A percentile compares a stretch with the other conserved stretches of the same genome.
phyloP scores from a whole-genome alignment of 2,329 filamentous ascomycete species.

The Bimuria novae-zelandiae region DNA sequence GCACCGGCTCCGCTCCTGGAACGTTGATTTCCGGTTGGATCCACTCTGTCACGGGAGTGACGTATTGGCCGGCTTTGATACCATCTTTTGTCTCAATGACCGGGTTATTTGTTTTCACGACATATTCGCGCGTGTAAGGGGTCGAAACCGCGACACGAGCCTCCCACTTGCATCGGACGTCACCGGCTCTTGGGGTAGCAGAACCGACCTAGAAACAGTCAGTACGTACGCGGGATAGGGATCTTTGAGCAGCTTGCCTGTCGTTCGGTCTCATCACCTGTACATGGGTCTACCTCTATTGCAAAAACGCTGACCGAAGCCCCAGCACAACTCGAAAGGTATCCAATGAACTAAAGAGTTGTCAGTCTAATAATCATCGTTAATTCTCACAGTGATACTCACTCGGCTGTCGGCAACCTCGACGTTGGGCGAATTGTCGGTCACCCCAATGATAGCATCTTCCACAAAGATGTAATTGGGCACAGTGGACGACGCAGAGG shows the following conservation, averaged over 20 bases:
- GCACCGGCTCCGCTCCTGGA: slow-evolving; percentile 44
- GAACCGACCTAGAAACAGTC: slow-evolving; percentile 21
- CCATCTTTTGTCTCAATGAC: slow-evolving; percentile 45
- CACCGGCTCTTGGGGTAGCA: slow-evolving; percentile 33
- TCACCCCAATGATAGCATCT: slow-evolving; percentile 49
- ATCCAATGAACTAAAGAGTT: slow-evolving; percentile 42
- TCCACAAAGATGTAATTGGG: slow-evolving; percentile 51
- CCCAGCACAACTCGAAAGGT: slow-evolving; percentile 43
- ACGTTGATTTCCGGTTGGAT: slow-evolving; percentile 50
- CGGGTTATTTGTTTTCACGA: slow-evolving; percentile 41
- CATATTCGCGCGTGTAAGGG: slow-evolving; percentile 50
- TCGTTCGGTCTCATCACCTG: slow-evolving; percentile 45
- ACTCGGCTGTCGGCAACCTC: slow-evolving; percentile 43
- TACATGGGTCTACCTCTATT: slow-evolving; percentile 51
- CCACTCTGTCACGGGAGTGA: slow-evolving; percentile 50
- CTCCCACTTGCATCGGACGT: slow-evolving; percentile 49
- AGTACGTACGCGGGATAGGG: not conserved
- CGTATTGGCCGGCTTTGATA: slow-evolving; percentile 49
- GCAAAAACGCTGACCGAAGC: slow-evolving; percentile 44
- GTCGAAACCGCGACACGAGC: slow-evolving; percentile 34
- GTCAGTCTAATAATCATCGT: slow-evolving; percentile 11
- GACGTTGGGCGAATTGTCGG: slow-evolving; percentile 38
- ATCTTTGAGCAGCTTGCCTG: slow-evolving; percentile 20
- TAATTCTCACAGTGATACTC: slow-evolving; percentile 10
- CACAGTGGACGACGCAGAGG: slow-evolving; percentile 31